Percentiles rank a stretch among this genome's conserved stretches.
These are phyloP conservation scores for Rhododendron ferrugineum DNA, from an alignment of 148 eudicot genomes.

Conservation along the genomic window DNA sequence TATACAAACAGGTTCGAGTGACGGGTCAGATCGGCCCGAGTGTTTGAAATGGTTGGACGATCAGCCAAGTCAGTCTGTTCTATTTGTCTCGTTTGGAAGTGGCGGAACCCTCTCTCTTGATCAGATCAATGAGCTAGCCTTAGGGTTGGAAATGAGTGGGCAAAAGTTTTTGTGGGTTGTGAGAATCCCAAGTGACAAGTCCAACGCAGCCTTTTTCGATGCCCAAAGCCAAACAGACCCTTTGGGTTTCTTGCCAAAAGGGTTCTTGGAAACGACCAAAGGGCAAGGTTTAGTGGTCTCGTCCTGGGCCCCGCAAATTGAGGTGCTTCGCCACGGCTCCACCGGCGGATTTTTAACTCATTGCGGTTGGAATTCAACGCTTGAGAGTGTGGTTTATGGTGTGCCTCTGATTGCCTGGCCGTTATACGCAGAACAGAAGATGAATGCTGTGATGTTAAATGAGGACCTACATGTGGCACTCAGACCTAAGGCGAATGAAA, in stretches of 20 bases:
- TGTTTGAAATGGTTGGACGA: slow-evolving; percentile 40
- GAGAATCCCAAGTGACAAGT: slow-evolving; percentile 28
- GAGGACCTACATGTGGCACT: slow-evolving; percentile 28
- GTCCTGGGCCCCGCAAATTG: slow-evolving; percentile 35
- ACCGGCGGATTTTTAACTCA: slow-evolving; percentile 27
- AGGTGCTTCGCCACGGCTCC: slow-evolving; percentile 25
- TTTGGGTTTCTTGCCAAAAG: slow-evolving; percentile 25
- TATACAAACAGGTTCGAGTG: slow-evolving; percentile 11
- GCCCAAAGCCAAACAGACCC: slow-evolving; percentile 14
- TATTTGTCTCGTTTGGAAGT: slow-evolving; percentile 53
- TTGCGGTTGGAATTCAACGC: slow-evolving; percentile 36
- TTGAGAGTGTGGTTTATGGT: slow-evolving; percentile 25
- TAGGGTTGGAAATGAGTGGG: slow-evolving; percentile 49
- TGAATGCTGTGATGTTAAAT: slow-evolving; percentile 25
- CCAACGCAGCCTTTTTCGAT: slow-evolving; percentile 14
- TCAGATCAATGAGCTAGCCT: slow-evolving; percentile 40
- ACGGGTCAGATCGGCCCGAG: background rate
- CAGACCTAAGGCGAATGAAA: slow-evolving; percentile 13
- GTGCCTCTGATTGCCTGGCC: slow-evolving; percentile 39
- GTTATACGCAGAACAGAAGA: slow-evolving; percentile 28
- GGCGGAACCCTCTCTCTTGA: slow-evolving; percentile 44
- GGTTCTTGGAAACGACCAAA: slow-evolving; percentile 28
- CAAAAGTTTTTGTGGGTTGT: slow-evolving; percentile 49
- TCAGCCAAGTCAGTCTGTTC: slow-evolving; percentile 43
- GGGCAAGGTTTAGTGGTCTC: slow-evolving; percentile 22